A percentile compares a stretch with the other conserved stretches of the same genome.
Conservation (phyloP, 495 filamentous ascomycete genomes). For the Aspergillus taichungensis region DNA sequence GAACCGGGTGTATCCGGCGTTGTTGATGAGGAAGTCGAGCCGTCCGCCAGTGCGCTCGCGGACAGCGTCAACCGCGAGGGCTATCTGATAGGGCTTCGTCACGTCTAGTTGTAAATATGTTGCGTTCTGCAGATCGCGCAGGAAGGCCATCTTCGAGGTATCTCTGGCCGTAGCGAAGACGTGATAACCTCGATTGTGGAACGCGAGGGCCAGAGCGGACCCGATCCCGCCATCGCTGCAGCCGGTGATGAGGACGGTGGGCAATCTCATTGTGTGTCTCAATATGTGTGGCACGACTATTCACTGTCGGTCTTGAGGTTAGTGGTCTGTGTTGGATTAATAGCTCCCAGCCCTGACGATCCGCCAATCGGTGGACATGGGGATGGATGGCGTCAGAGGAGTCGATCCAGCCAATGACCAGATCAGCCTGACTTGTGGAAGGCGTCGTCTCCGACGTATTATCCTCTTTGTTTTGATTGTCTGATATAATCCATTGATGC, state of each 20-base stretch:
- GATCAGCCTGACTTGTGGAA: too few relatives aligned
- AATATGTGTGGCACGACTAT: too few relatives aligned
- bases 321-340: too few relatives aligned
- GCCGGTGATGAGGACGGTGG: slow-evolving; percentile 36
- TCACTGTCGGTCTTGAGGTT: too few relatives aligned
- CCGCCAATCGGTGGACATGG: too few relatives aligned
- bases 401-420: too few relatives aligned
- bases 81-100: slow-evolving; percentile 24
- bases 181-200: slow-evolving; percentile 37
- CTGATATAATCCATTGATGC: too few relatives aligned
- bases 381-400: too few relatives aligned
- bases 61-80: slow-evolving; percentile 17
- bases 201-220: slow-evolving; percentile 42
- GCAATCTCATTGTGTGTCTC: too few relatives aligned
- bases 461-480: too few relatives aligned
- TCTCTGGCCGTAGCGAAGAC: slow-evolving; percentile 51
- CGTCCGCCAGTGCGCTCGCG: slow-evolving; percentile 9
- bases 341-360: too few relatives aligned
- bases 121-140: slow-evolving; percentile 5
- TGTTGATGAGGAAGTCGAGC: slow-evolving; percentile 49
- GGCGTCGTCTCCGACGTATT: too few relatives aligned
- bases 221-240: slow-evolving; percentile 47
- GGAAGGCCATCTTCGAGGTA: slow-evolving; percentile 24
- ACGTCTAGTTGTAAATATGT: slow-evolving; percentile 17
- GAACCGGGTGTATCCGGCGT: slow-evolving; percentile 37